Base-by-base conservation (phyloP, 495 filamentous ascomycete species). In the Xylaria castorea region DNA sequence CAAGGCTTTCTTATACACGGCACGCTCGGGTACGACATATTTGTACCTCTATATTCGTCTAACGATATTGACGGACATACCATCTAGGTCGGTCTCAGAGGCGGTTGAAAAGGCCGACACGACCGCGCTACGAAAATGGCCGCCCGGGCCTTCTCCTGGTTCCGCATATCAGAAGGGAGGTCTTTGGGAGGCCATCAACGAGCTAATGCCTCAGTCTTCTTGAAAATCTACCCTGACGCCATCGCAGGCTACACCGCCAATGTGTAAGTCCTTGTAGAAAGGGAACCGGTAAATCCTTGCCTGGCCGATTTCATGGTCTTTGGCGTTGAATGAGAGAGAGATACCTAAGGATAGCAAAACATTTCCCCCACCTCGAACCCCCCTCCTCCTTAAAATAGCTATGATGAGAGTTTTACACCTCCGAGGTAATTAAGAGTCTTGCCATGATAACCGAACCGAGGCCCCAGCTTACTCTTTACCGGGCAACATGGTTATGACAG, bases 1-100 rank as follows among this genome's bases (percentile, higher is more conserved):
- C 87, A 92, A 71, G 90, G 91, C 32, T 94, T 93, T 80, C 88
- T 92, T 2, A 78, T 95, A 53, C 85, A 91, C 71, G 91, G 92
- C 18, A 80, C 83, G 61, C 80, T 93, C 36, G 84, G 89, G 92
- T 94, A 85, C 75, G 85, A 75, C 20, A 48, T 60, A 9, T 27
- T 46, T 53, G n/a, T 16, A 5, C 44, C 34, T 60, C 7, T 42
- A 14, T 25, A 1, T 25, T 51, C 40, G 14, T 61, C 18, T 5
- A 34, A 16, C 22, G 2, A 44, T 44, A 51, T 53, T 57, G n/a
- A 72, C 30, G 30, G 3, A 18, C 6, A 46, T 44, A 12, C 48
- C 8, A 44, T 61, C 11, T 51, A 84, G 83, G 7, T 70, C 79
- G 9, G 77, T 83, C 2, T 60, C 66, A 44, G 71, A 76, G 7